phyloP scores from a whole-genome alignment of 2,329 filamentous ascomycete genomes.

The Cladosporium colombiae region DNA sequence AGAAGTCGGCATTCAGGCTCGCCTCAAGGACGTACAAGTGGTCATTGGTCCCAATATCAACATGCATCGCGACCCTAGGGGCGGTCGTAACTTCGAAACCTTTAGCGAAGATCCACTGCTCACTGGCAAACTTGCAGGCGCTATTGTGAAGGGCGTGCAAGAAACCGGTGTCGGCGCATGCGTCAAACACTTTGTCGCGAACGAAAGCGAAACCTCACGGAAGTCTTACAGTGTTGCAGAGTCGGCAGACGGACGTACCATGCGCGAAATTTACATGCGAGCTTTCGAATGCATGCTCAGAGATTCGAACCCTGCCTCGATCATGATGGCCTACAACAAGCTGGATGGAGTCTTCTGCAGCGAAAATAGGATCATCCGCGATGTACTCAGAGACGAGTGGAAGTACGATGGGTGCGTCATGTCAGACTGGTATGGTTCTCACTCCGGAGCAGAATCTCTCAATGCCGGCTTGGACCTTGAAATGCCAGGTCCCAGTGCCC shows the following conservation, averaged over 20 bases:
- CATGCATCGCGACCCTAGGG: constrained; percentile 39
- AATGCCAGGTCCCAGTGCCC: constrained; percentile 72
- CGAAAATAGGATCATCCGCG: constrained; percentile 64
- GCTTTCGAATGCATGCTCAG: constrained; percentile 70
- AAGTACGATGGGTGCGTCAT: constrained; percentile 59
- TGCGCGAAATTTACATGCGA: constrained; percentile 71
- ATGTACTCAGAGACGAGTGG: constrained; percentile 60
- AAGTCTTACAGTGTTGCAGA: constrained; percentile 41
- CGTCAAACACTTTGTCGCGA: constrained; percentile 74
- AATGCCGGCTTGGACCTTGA: constrained; percentile 77
- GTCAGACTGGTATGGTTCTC: constrained; percentile 77
- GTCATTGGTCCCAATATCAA: constrained; percentile 33
- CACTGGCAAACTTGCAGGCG: constrained; percentile 69
- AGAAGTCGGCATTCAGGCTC: constrained; percentile 31
- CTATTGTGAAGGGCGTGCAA: constrained; percentile 64
- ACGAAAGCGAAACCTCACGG: constrained; percentile 71
- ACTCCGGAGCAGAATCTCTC: constrained; percentile 66
- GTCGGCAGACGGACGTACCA: constrained; percentile 61
- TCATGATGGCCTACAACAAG: constrained; percentile 75
- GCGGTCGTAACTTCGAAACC: constrained; percentile 82
- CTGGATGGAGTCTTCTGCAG: constrained; percentile 73
- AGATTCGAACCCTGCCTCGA: constrained; percentile 29
- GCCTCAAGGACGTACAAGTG: constrained; percentile 32
- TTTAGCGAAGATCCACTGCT: constrained; percentile 81
- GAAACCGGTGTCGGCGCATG: constrained; percentile 73